phyloP scores from a whole-genome alignment of 805 yeast genomes.

The Cyberlindnera samutprakarnensis region DNA sequence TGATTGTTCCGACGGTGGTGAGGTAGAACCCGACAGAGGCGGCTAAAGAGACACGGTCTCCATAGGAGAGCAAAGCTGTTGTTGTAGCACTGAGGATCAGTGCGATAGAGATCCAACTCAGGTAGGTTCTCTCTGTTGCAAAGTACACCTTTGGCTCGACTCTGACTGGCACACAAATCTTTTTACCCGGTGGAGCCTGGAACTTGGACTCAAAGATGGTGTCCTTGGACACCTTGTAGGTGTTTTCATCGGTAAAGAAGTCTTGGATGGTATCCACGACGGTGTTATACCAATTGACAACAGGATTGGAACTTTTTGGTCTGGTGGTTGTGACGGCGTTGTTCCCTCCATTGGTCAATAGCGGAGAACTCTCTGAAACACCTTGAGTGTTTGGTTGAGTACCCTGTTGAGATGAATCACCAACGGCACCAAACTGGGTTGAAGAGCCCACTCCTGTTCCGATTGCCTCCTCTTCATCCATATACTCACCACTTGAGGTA shows the following conservation, averaged over 20 bases:
- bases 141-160: slow-evolving; percentile 99
- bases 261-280: slow-evolving; percentile 26
- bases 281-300: slow-evolving; percentile 17
- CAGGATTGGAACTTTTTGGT: slow-evolving; percentile 5
- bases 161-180: slow-evolving; percentile 87
- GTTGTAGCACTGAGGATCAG: slow-evolving; percentile 86
- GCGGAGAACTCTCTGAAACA: slow-evolving; percentile 25
- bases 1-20: slow-evolving; percentile 66
- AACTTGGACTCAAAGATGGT: slow-evolving; percentile 53
- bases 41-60: slow-evolving; percentile 63
- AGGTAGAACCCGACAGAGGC: slow-evolving; percentile 84
- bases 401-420: slow-evolving; percentile 7
- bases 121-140: slow-evolving; percentile 92
- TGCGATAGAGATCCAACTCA: slow-evolving; percentile 90
- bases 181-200: slow-evolving; percentile 81
- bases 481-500: slow-evolving; percentile 43
- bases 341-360: slow-evolving; percentile 13
- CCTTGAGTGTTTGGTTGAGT: slow-evolving; percentile 8
- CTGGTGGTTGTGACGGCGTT: slow-evolving; percentile 9
- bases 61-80: slow-evolving; percentile 77
- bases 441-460: slow-evolving; percentile 25
- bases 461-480: slow-evolving; percentile 64
- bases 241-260: slow-evolving; percentile 43
- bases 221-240: slow-evolving; percentile 53
- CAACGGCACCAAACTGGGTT: slow-evolving; percentile 37